Base-by-base conservation (phyloP, 768 basidiomycete species). In the Candolleomyces efflorescens region DNA sequence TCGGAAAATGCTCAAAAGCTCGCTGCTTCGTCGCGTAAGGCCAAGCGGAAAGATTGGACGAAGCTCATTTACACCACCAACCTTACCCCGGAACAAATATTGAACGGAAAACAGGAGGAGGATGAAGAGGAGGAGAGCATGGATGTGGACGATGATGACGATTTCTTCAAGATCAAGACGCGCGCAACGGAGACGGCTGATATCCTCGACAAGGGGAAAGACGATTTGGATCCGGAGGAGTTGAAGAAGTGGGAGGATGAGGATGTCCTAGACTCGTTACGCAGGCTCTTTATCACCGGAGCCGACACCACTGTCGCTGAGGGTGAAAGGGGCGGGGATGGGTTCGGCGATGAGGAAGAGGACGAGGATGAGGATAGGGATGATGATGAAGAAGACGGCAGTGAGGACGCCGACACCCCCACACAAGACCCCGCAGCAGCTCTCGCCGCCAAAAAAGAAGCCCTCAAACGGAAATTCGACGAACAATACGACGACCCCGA, bases 401-500 rank as follows among this genome's bases (percentile, higher is more conserved):
- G 77, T 56, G 72, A 69, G 5, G 65, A 60, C 46, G 62, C 69
- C 5, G 62, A 62, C 6, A 48, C 54, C 6, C 20, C 59, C 41
- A 44, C 61, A 2, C 55, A 54, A 18, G 63, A 69, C 48, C 69
- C 73, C 15, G 73, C 79, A 24, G 75, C 76, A 27, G 77, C 81
- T 1, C 84, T 98, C 37, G 84, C 89, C 9, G 80, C 82, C 27
- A 98, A 96, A 75, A 98, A 98, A 75, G 92, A 91, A 64, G 84
- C 81, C 2, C 81, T 98, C 59, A 97, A 97, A 73, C 85, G 87
- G 62, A 95, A 96, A 70, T 99, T 99, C 68, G 92, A 99, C 71
- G 92, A 93, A 64, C 90, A 96, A 71, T 98, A 98, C 71, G 94
- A 97, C 69, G 92, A 94, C 62, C 89, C 90, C 2, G 88, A 90